phyloP scores from a whole-genome alignment of 331 rosid genomes.

The Rhamnella rubrinervis region DNA sequence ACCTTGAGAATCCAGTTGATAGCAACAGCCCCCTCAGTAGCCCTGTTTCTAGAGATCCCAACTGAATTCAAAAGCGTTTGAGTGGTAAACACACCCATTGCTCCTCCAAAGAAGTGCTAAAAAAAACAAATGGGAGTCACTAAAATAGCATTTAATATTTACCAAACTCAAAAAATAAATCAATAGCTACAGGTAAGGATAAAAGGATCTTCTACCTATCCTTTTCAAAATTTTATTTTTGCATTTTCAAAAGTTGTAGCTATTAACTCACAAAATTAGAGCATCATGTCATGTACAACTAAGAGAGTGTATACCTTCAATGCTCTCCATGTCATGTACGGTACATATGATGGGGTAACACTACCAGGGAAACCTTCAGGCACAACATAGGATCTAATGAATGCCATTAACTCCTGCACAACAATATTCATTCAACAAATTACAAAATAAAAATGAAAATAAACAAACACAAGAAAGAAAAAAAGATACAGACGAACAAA shows the following conservation, averaged over 20 bases:
- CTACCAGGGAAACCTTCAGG: slow-evolving; percentile 91
- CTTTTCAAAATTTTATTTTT: neutral
- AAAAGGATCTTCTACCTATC: neutral
- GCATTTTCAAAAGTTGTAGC: too few species aligned
- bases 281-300: too few species aligned
- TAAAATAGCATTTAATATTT: slow-evolving; percentile 1
- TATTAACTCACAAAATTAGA: neutral
- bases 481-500: neutral
- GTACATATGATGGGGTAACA: slow-evolving; percentile 86
- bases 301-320: slow-evolving; percentile 55
- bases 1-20: slow-evolving; percentile 99
- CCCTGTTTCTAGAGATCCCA: slow-evolving; percentile 74
- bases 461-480: neutral
- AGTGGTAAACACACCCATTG: slow-evolving; percentile 98
- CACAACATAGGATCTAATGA: slow-evolving; percentile 77
- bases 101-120: slow-evolving; percentile 97
- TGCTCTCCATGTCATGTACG: slow-evolving; percentile 98
- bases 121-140: neutral
- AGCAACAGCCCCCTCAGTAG: slow-evolving; percentile 87
- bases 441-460: neutral
- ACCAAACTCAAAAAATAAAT: neutral
- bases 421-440: neutral
- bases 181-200: neutral
- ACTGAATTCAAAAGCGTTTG: slow-evolving; percentile 87
- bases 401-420: slow-evolving; percentile 56